phyloP scores from a whole-genome alignment of 805 yeast genomes.

The Candida pseudofarinosa region DNA sequence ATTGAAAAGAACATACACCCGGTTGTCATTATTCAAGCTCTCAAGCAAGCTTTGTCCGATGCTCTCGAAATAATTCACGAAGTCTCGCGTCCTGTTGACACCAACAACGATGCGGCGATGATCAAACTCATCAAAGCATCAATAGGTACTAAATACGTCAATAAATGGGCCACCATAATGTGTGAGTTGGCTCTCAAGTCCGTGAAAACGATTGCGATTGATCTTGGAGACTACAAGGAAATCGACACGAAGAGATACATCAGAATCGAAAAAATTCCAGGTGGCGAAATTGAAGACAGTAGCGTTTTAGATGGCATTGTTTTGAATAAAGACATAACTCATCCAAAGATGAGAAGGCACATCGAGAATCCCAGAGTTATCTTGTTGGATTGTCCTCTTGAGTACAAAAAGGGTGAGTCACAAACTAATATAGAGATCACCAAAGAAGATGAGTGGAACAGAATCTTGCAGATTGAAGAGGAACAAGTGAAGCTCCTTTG shows the following conservation, averaged over 20 bases:
- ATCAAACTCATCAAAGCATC: slow-evolving; percentile 80
- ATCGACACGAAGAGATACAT: slow-evolving; percentile 92
- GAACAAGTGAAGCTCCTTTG: slow-evolving; percentile 90
- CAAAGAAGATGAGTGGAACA: slow-evolving; percentile 93
- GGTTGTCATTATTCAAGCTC: slow-evolving; percentile 89
- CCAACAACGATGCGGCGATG: slow-evolving; percentile 82
- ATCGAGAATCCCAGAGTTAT: slow-evolving; percentile 87
- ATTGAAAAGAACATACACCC: slow-evolving; percentile 96
- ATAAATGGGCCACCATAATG: slow-evolving; percentile 89
- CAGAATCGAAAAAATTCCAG: slow-evolving; percentile 93
- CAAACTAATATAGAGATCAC: slow-evolving; percentile 97
- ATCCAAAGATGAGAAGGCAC: slow-evolving; percentile 92
- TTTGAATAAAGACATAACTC: slow-evolving; percentile 96
- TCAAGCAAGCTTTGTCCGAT: slow-evolving; percentile 85
- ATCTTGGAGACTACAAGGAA: slow-evolving; percentile 63
- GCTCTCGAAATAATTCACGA: slow-evolving; percentile 83
- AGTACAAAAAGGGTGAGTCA: slow-evolving; percentile 98
- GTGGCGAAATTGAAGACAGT: slow-evolving; percentile 93
- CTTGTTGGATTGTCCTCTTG: slow-evolving; percentile 92
- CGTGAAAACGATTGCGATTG: slow-evolving; percentile 73
- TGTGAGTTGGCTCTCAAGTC: slow-evolving; percentile 84
- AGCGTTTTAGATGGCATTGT: slow-evolving; percentile 86
- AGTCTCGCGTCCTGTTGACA: slow-evolving; percentile 81
- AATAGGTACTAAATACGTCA: slow-evolving; percentile 92
- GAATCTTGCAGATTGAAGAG: slow-evolving; percentile 93